These are phyloP conservation scores for Paramecium pentaurelia DNA, from an alignment of 73 alveolate species.

Conservation along the genomic window DNA sequence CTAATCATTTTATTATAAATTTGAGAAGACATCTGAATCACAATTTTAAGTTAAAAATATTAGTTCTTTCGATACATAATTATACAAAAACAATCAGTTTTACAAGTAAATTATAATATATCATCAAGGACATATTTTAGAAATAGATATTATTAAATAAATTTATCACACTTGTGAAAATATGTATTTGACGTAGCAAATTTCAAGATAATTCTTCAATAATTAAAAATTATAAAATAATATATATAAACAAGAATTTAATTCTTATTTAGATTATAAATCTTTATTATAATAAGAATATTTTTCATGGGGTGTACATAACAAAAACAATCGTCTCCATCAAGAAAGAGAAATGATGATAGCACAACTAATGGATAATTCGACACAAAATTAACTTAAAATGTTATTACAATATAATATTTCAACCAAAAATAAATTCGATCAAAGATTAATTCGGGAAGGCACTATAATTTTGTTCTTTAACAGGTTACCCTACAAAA, in stretches of 20 bases:
- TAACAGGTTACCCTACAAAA: not conserved
- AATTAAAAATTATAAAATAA: not conserved
- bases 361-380: not conserved
- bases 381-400: not conserved
- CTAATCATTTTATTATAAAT: conserved; percentile 84
- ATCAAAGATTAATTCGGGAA: not conserved
- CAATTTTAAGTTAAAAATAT: conserved; percentile 72
- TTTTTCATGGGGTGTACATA: not conserved
- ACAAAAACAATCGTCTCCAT: not conserved
- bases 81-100: conserved; percentile 78
- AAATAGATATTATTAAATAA: no score
- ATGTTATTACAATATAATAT: not conserved
- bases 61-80: conserved; percentile 61
- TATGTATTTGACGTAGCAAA: not conserved
- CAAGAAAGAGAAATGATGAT: not conserved
- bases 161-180: not conserved
- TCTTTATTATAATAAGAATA: not conserved
- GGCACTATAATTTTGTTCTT: not conserved
- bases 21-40: conserved; percentile 72
- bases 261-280: not conserved
- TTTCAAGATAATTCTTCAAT: not conserved
- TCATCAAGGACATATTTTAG: not conserved
- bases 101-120: not conserved
- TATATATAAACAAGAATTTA: not conserved
- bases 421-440: not conserved